Evolutionary conservation across 78 protist species (phyloP).

Genomic region (Polysphondylium violaceum): DNA sequence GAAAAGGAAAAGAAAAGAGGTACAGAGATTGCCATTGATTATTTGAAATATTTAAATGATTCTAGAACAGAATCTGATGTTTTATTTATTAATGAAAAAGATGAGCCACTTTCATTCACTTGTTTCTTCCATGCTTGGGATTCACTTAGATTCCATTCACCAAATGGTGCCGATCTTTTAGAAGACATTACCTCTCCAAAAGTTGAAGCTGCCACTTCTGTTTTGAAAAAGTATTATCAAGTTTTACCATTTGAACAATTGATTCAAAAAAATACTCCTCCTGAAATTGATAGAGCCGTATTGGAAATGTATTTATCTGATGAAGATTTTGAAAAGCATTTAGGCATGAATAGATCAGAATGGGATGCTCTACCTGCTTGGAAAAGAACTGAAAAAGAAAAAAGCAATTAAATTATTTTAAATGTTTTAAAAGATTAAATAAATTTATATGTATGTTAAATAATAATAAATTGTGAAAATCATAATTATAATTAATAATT

Average conservation of each 20-base stretch:
- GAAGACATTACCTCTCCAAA: constrained; percentile 24
- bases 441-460: too few species aligned
- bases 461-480: too few species aligned
- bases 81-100: constrained; percentile 54
- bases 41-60: constrained; percentile 17
- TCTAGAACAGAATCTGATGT: constrained; percentile 50
- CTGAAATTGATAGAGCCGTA: constrained; percentile 71
- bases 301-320: constrained; percentile 75
- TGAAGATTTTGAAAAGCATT: constrained; percentile 47
- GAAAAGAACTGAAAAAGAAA: constrained; percentile 66
- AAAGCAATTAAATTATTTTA: constrained; percentile 16
- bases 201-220: constrained; percentile 16
- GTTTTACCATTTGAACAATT: constrained; percentile 42
- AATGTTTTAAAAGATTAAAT: too few species aligned
- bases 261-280: constrained; percentile 65
- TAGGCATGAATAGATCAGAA: constrained; percentile 52
- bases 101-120: constrained; percentile 58
- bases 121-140: constrained; percentile 69
- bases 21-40: constrained; percentile 66
- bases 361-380: constrained; percentile 65
- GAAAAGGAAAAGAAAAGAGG: constrained; percentile 71
- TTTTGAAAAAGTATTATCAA: constrained; percentile 68
- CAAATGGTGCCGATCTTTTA: constrained; percentile 31
- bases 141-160: constrained; percentile 4
- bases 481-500: too few species aligned